Evolutionary conservation across 495 filamentous ascomycete genomes (phyloP), one percentile per base, ranked within the genome.

Genomic region (Penicillium verhagenii): DNA sequence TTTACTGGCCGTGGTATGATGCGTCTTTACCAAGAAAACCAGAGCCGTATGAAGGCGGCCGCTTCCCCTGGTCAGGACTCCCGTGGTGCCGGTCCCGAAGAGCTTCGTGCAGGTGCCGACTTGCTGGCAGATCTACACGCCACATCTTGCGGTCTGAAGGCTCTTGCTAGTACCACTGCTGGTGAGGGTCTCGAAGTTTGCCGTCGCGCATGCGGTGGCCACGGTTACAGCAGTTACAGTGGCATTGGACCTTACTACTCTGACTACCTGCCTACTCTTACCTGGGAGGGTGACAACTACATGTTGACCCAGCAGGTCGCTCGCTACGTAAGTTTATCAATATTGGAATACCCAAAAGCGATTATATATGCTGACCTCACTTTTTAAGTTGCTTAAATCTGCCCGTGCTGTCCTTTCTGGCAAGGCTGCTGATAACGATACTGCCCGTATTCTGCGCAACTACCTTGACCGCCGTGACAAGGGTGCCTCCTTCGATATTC

Each of bases 291-390:
- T 37, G 88, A 90, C 66, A 90, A 90, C 72, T 89, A 86, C 63
- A 89, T 90, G 84, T 72, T 90, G 43, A 86, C 85, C 29, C 88
- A 90, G 61, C 88, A 91, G 73, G 86, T 89, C n/a, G 83, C 86
- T 4, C 77, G 86, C 57, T 89, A 89, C 60, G 73, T 79, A 67
- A 38, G 47, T 50, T 7, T 55, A 71, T 42, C 26, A 16, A 10
- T n/a, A n/a, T 14, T 19, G 8, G 5, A 2, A 13, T 6, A 46
- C 3, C 13, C 6, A n/a, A n/a, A 13, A 8, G 38, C 10, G 11
- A 19, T 1, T 16, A 16, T 61, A 46, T 65, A 60, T 24, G 6
- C 37, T 40, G 43, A 35, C 14, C n/a, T n/a, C 11, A 57, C 44
- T 9, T 28, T 5, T 39, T 39, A 46, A 74, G 72, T 74, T 86